Evolutionary conservation across 495 filamentous ascomycete genomes (phyloP), one percentile per base, ranked within the genome.

Genomic region (Podospora didyma): DNA sequence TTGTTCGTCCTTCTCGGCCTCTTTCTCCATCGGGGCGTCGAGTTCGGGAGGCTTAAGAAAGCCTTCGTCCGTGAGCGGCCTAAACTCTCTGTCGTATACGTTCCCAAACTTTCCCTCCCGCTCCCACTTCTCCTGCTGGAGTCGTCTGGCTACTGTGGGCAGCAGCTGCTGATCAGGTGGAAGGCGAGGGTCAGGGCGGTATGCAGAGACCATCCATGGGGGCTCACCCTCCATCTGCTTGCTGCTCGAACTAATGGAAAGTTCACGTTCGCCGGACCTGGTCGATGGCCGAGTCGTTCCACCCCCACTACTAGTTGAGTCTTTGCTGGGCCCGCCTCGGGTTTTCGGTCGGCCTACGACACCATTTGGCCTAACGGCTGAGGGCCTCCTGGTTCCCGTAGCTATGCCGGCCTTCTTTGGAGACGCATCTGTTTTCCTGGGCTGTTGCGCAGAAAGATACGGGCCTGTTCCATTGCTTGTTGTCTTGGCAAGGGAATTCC

Each of bases 51-150:
- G 79, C 50, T 80, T 76, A 19, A 69, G 54, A 46, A 76, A 76
- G 17, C 71, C 69, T 52, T 79, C 75, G 46, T 82, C 77, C 19
- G 88, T 89, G 31, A 96, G 75, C 26, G 90, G 86, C 23, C 84
- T 83, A 74, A 96, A 89, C 62, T 94, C 83, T 58, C 82, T 85
- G 68, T 96, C 92, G 69, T 93, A 95, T 28, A 86, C 80, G 46
- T 79, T 88, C 5, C 88, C 89, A 57, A 86, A 86, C 50, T 88
- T 89, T 49, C 91, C 92, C 72, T 96, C 91, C 62, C 85, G 86
- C 72, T 92, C 91, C 92, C 90, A 96, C 67, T 94, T 90, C 69
- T 97, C 90, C 76, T 97, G 94, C 66, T 92, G 87, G 72, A 97
- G 79, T 58, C 88, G 82, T 63, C 87, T 94, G 41, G 94, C 94